Evolutionary conservation across 108 stramenopile genomes (phyloP).

Genomic region (Fistulifera solaris): DNA sequence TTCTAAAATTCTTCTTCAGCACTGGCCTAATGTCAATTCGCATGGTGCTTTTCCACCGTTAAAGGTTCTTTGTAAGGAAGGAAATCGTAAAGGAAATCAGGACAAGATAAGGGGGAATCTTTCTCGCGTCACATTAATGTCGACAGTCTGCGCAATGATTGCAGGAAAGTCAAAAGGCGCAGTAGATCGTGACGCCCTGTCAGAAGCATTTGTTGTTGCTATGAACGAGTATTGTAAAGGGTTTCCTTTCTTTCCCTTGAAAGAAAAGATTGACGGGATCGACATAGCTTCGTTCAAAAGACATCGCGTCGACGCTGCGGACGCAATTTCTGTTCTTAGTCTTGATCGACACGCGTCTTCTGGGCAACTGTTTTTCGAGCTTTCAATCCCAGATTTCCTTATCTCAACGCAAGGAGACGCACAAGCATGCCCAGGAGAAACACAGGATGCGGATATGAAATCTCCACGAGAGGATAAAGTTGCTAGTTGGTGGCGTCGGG

Average conservation of each 20-base stretch:
- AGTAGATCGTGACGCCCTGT: constrained; percentile 23
- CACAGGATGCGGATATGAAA: constrained; percentile 8
- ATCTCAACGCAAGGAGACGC: neutral
- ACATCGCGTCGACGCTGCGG: too few species aligned
- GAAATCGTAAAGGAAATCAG: neutral
- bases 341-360: too few species aligned
- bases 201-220: constrained; percentile 18
- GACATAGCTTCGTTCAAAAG: too few species aligned
- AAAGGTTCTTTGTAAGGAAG: neutral
- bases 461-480: constrained; percentile 17
- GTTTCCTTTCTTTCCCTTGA: too few species aligned
- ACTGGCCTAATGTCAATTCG: neutral
- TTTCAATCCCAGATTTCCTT: neutral
- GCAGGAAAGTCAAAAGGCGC: constrained; percentile 37
- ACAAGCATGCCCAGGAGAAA: neutral
- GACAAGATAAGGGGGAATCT: neutral
- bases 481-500: constrained; percentile 20
- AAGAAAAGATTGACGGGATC: too few species aligned
- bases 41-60: neutral
- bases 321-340: too few species aligned
- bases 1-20: neutral
- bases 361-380: neutral
- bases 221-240: constrained; percentile 12
- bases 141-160: constrained; percentile 53
- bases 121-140: constrained; percentile 5